Percentiles rank a stretch among this genome's conserved stretches.
These are phyloP conservation scores for Ophiostoma himal-ulmi DNA, from an alignment of 2,329 filamentous ascomycete species.

Conservation along the genomic window DNA sequence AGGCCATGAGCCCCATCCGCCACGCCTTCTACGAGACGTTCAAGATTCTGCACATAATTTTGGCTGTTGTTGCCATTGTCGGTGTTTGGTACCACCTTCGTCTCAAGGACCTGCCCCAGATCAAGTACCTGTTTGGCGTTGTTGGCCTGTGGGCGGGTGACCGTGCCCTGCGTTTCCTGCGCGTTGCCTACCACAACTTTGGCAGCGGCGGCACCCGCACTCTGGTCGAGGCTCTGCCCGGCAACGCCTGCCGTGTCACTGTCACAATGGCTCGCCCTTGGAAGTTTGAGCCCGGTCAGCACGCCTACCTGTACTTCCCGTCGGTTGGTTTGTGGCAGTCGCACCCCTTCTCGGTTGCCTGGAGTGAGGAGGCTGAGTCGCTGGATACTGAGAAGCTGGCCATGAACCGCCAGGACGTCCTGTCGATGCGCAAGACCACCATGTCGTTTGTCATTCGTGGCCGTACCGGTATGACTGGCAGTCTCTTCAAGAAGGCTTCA, in stretches of 20 bases:
- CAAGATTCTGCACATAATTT: slow-evolving; percentile 63
- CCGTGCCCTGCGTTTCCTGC: slow-evolving; percentile 53
- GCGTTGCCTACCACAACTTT: slow-evolving; percentile 60
- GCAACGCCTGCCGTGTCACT: slow-evolving; percentile 67
- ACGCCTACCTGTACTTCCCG: slow-evolving; percentile 75
- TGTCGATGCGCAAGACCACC: slow-evolving; percentile 55
- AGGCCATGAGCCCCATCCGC: slow-evolving; percentile 63
- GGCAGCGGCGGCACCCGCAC: slow-evolving; percentile 62
- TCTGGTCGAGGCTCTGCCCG: slow-evolving; percentile 68
- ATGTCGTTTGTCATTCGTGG: slow-evolving; percentile 69
- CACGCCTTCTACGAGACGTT: slow-evolving; percentile 78
- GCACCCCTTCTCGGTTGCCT: slow-evolving; percentile 74
- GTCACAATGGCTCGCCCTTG: slow-evolving; percentile 71
- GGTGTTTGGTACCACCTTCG: slow-evolving; percentile 63
- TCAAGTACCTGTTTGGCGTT: slow-evolving; percentile 55
- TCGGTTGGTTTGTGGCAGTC: slow-evolving; percentile 65
- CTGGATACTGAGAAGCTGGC: slow-evolving; percentile 49
- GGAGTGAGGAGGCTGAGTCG: slow-evolving; percentile 61
- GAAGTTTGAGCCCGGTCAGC: slow-evolving; percentile 68
- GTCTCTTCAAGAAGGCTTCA: slow-evolving; percentile 61
- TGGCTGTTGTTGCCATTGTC: slow-evolving; percentile 54
- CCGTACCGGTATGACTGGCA: slow-evolving; percentile 66
- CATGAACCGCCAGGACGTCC: slow-evolving; percentile 54
- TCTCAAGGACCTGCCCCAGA: slow-evolving; percentile 48
- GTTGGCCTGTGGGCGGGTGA: slow-evolving; percentile 64